phyloP scores from a whole-genome alignment of 2,329 filamentous ascomycete species.

The Paracoccidioides lutzii region DNA sequence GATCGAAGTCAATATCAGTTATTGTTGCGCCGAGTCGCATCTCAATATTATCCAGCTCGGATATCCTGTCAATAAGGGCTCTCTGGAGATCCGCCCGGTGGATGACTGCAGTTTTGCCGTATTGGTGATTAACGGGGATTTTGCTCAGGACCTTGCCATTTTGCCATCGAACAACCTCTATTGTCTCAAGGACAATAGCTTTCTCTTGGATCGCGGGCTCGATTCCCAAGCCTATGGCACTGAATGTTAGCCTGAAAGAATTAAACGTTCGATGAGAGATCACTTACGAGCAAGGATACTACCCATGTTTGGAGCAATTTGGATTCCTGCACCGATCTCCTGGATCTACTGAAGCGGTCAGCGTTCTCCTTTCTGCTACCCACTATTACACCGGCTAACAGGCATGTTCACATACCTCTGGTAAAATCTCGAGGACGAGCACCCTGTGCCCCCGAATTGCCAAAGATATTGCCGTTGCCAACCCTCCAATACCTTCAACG shows the following conservation, averaged over 20 bases:
- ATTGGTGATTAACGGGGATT: constrained; percentile 22
- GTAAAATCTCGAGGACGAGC: constrained; percentile 11
- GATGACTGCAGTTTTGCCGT: constrained; percentile 16
- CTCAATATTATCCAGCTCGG: constrained; percentile 24
- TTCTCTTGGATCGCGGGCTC: background rate
- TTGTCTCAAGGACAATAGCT: constrained; percentile 17
- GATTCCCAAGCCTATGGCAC: background rate
- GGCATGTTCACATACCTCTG: constrained; percentile 5
- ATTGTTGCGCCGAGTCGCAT: constrained; percentile 18
- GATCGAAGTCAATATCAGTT: constrained; percentile 10
- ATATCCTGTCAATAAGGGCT: constrained; percentile 16
- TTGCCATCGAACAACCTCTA: constrained; percentile 23
- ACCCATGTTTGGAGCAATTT: constrained; percentile 14
- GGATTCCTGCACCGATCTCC: constrained; percentile 14
- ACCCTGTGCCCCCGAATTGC: constrained; percentile 14
- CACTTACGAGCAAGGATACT: background rate
- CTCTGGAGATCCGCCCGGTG: constrained; percentile 23
- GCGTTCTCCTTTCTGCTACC: background rate
- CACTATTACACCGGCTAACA: background rate
- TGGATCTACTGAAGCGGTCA: background rate
- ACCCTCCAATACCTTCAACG: constrained; percentile 15
- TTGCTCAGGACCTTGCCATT: constrained; percentile 19
- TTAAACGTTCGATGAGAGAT: constrained; percentile 7
- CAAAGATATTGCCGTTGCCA: constrained; percentile 14
- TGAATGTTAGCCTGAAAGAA: background rate